Evolutionary conservation across 306 rosid species (phyloP), one percentile per base, ranked within the genome.

Genomic region (Mucuna pruriens): DNA sequence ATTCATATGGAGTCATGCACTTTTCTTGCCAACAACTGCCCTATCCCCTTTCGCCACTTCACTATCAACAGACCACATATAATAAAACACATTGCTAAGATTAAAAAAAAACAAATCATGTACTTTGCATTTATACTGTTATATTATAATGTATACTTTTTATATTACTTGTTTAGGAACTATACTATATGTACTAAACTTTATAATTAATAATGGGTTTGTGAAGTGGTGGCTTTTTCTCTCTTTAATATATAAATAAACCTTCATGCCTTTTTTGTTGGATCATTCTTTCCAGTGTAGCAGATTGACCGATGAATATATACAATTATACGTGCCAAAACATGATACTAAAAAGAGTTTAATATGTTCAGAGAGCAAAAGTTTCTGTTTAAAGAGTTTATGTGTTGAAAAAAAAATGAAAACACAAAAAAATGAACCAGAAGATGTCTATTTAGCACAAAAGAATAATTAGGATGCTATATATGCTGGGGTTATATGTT

Each of bases 21-120:
- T 79, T 52, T 63, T 68, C 34, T 15, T 79, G 45, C 52, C 75
- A 75, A 72, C 44, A 57, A 20, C 42, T 60, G 36, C 74, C 71
- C 67, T 11, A n/a, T n/a, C n/a, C n/a, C n/a, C n/a, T 75, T n/a
- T 70, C 85, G 61, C 85, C 64, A 51, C 78, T 54, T 61, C 64
- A n/a, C 29, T 60, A 19, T 5, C 66, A 72, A 83, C 79, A 76
- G 58, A 40, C n/a, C n/a, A n/a, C 79, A 20, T 73, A 19, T 16
- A 4, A 57, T 23, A 54, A 19, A 54, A 20, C 29, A 54, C 61
- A 20, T 54, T 19, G 26, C 61, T 7, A 7, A 2, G 11, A 54
- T 54, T 10, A 5, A 6, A 8, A 54, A 6, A 8, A 54, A 19
- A 8, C n/a, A 51, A 54, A 49, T n/a, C 22, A 49, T 49, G 57